Base-by-base conservation (phyloP, 2,329 filamentous ascomycete genomes). In the Emydomyces testavorans region DNA sequence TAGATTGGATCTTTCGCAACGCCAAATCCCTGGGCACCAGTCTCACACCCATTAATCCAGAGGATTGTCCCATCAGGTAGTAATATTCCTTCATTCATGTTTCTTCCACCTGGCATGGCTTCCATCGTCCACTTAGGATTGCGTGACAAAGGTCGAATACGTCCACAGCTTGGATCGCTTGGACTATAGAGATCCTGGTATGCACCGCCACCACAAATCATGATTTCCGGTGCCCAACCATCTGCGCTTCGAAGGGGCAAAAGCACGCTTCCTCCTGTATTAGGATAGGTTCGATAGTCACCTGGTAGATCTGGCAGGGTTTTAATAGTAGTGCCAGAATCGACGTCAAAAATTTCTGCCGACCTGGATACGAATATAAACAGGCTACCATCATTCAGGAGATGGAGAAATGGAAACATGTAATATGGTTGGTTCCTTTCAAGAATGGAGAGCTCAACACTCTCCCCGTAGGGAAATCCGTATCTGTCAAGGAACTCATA, bases 351-450 rank as follows among this genome's bases (percentile, higher is more conserved):
- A 46, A 74, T 65, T 55, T 79, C 71, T 4, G 74, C 71, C 16
- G 73, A 73, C 57, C 76, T 78, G 28, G 76, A 65, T 13, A 70
- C 68, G 57, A 78, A 77, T 49, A 80, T 65, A 57, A 78, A 80
- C 3, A 80, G 59, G 31, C 63, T 72, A 8, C 77, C 76, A 57
- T 78, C 71, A 28, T 66, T 70, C 31, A 81, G 66, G 1, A 80
- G 65, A 56, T 79, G 76, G 24, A 80, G 62, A 60, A 79, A 79
- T 2, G 77, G 77, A 56, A 79, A 80, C 76, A 78, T 78, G 62
- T 77, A 79, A 63, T 80, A 79, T 11, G 77, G 77, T 59, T 79
- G 74, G 54, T 76, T 77, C 57, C 71, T 71, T 47, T 64, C 66
- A 20, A 80, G 64, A 31, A 80, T 75, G 3, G 74, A 70, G 67